A percentile compares a stretch with the other conserved stretches of the same genome.
Evolutionary conservation across 148 eudicot species (phyloP).

Genomic region (Rhododendron griersonianum): DNA sequence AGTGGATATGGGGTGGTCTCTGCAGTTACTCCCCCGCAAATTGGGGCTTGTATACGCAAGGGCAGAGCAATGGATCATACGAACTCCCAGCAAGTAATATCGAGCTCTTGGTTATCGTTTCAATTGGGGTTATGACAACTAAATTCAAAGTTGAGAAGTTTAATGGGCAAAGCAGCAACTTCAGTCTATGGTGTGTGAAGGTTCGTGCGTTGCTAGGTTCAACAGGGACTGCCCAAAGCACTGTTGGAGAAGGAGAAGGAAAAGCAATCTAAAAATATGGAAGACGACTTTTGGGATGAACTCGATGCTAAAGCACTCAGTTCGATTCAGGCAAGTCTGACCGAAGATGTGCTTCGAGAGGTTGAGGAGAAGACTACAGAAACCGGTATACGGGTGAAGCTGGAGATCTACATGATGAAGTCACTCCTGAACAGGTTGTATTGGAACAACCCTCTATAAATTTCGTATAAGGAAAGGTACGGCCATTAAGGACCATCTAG

Average conservation of each 20-base stretch:
- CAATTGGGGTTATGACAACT: background rate
- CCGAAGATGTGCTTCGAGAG: background rate
- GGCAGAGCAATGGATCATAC: background rate
- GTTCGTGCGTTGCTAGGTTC: background rate
- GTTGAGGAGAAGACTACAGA: background rate
- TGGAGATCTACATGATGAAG: background rate
- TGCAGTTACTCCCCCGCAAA: background rate
- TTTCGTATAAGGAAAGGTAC: background rate
- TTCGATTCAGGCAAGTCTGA: background rate
- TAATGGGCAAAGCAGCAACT: background rate
- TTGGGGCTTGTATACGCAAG: background rate
- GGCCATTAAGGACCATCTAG: background rate
- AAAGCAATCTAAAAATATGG: background rate
- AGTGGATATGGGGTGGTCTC: background rate
- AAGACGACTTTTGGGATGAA: background rate
- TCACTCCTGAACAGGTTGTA: background rate
- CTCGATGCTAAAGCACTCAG: background rate
- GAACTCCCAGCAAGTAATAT: background rate
- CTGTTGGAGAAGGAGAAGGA: background rate
- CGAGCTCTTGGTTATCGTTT: background rate
- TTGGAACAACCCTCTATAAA: background rate
- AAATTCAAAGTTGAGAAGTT: background rate
- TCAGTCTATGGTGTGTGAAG: background rate
- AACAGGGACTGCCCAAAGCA: background rate
- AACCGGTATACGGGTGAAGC: background rate